Evolutionary conservation across 805 yeast species (phyloP).

Genomic region (Candida hungchunana): DNA sequence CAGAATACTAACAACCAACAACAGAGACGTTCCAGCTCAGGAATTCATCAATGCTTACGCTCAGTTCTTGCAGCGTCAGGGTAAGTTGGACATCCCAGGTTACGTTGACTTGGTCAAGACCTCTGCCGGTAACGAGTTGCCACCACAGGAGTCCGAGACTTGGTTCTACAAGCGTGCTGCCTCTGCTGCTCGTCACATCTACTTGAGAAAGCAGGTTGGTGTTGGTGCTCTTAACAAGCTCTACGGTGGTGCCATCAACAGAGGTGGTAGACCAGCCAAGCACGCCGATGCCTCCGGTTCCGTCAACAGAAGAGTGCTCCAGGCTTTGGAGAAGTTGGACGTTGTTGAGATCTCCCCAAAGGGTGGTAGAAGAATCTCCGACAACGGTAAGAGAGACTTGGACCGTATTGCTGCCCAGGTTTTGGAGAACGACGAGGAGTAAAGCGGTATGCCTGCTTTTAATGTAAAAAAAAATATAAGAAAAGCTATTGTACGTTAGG

Average conservation of each 20-base stretch:
- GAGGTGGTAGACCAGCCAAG: conserved; percentile 98
- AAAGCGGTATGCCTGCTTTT: too few relatives aligned
- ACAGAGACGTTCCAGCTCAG: conserved; percentile 99
- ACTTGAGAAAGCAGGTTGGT: conserved; percentile 99
- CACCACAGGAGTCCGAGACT: conserved; percentile 99
- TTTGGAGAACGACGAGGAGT: conserved; percentile 89
- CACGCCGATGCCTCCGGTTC: conserved; percentile 99
- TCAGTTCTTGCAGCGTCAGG: conserved; percentile 99
- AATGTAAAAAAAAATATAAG: too few relatives aligned
- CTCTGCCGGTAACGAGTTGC: conserved; percentile 97
- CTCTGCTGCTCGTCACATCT: conserved; percentile 99
- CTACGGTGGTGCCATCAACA: conserved; percentile 99
- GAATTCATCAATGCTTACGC: conserved; percentile 99
- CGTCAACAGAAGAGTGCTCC: conserved; percentile 96
- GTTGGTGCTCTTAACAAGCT: conserved; percentile 98
- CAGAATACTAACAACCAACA: conserved; percentile 21
- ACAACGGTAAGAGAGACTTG: conserved; percentile 99
- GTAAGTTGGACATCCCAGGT: conserved; percentile 99
- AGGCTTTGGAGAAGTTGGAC: conserved; percentile 97
- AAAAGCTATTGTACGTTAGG: too few relatives aligned
- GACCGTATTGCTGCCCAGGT: conserved; percentile 99
- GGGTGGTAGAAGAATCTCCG: conserved; percentile 99
- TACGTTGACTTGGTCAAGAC: conserved; percentile 99
- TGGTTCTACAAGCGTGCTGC: conserved; percentile 99
- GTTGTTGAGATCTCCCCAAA: conserved; percentile 92